These are phyloP conservation scores for Cyclotella atomus DNA, from an alignment of 108 stramenopile species.

Conservation along the genomic window DNA sequence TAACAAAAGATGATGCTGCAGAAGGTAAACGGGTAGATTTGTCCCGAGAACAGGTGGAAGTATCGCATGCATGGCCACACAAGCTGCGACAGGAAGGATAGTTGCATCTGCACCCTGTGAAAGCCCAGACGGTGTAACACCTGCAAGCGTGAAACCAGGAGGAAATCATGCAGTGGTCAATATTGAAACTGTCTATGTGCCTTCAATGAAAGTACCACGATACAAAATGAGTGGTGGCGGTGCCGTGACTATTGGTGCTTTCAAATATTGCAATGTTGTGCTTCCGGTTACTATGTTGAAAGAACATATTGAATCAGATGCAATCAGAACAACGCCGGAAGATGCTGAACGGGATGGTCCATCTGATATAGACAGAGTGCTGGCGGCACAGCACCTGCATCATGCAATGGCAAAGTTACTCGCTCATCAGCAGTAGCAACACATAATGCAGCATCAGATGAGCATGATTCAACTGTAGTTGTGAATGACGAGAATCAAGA, in stretches of 20 bases:
- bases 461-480: neutral
- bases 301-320: conserved; percentile 28
- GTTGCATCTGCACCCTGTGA: neutral
- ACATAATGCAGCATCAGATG: neutral
- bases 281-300: conserved; percentile 36
- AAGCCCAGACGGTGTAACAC: conserved; percentile 8
- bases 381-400: too few relatives aligned
- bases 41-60: conserved; percentile 24
- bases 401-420: neutral
- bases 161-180: conserved; percentile 4
- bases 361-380: too few relatives aligned
- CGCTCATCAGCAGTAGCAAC: neutral
- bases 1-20: conserved; percentile 13
- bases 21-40: conserved; percentile 20
- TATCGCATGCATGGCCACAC: conserved; percentile 41
- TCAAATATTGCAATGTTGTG: conserved; percentile 2
- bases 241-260: conserved; percentile 3
- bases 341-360: neutral
- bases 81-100: conserved; percentile 28
- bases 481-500: neutral
- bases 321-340: conserved; percentile 1
- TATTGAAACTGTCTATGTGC: conserved; percentile 8
- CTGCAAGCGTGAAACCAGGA: neutral
- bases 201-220: neutral
- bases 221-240: neutral